Evolutionary conservation across 1,284 basidiomycete species (phyloP).

Genomic region (Tausonia pullulans): DNA sequence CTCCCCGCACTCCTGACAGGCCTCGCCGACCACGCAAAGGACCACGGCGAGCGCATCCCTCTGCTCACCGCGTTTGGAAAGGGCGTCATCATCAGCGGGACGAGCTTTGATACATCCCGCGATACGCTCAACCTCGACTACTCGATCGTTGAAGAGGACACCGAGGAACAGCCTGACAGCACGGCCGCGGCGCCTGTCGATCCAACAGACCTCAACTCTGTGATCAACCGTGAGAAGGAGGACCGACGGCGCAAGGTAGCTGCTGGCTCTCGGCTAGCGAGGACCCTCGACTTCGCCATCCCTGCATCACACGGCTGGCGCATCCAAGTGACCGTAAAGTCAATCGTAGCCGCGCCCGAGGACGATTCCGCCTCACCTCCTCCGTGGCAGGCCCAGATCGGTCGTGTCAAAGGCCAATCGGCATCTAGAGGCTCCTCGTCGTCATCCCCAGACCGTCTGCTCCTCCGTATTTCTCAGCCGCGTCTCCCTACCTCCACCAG

Average conservation of each 20-base stretch:
- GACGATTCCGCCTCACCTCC: constrained; percentile 50
- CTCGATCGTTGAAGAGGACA: constrained; percentile 63
- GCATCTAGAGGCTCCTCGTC: constrained; percentile 17
- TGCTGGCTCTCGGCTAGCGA: too few relatives aligned
- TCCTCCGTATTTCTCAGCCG: constrained; percentile 60
- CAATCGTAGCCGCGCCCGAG: constrained; percentile 50
- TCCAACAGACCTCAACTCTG: constrained; percentile 45
- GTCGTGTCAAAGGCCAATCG: constrained; percentile 31
- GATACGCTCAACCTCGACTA: constrained; percentile 79
- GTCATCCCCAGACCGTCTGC: constrained; percentile 48
- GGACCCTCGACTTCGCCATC: constrained; percentile 63
- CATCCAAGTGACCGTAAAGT: constrained; percentile 53
- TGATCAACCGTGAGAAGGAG: constrained; percentile 36
- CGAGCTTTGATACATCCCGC: constrained; percentile 64
- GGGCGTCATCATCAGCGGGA: constrained; percentile 65
- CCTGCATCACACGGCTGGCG: constrained; percentile 82
- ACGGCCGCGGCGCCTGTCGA: constrained; percentile 33
- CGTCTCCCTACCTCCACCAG: constrained; percentile 59
- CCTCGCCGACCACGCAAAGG: constrained; percentile 62
- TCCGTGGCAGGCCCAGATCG: constrained; percentile 62
- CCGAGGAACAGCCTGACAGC: constrained; percentile 31
- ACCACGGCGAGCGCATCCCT: constrained; percentile 61
- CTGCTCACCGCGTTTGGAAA: constrained; percentile 66
- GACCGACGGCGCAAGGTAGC: constrained; percentile 36
- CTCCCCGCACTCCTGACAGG: constrained; percentile 70